Conservation (phyloP, 495 filamentous ascomycete species). For the Ramalina intermedia region DNA sequence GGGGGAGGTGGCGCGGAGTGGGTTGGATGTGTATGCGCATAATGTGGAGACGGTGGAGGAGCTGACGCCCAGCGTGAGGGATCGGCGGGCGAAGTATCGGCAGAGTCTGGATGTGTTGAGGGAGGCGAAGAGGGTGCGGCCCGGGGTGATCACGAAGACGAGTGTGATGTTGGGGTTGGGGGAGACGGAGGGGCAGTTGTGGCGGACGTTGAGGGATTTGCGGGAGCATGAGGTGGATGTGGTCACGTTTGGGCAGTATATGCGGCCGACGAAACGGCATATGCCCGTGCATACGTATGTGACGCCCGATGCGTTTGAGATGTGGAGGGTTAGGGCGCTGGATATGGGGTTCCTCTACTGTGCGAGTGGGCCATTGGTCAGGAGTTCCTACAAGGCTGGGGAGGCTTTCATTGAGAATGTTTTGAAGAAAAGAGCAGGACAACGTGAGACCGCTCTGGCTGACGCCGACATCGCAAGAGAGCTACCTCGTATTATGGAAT, state of each 20-base stretch:
- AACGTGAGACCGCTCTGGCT: conserved; percentile 5
- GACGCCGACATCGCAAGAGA: not conserved
- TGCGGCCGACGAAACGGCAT: conserved; percentile 94
- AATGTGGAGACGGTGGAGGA: conserved; percentile 93
- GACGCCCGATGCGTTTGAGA: conserved; percentile 76
- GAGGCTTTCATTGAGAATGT: conserved; percentile 99
- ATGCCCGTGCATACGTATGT: conserved; percentile 93
- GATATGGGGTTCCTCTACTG: conserved; percentile 96
- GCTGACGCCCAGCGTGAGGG: conserved; percentile 75
- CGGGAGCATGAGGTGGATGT: conserved; percentile 74
- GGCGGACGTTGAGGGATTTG: conserved; percentile 64
- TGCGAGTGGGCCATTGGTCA: conserved; percentile 80
- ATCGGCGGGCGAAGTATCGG: conserved; percentile 78
- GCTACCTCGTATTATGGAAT: not conserved
- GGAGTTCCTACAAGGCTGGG: conserved; percentile 92
- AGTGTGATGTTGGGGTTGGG: conserved; percentile 93
- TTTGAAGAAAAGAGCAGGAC: conserved; percentile 55
- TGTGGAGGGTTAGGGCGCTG: conserved; percentile 78
- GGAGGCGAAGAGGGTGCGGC: conserved; percentile 61
- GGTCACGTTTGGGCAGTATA: conserved; percentile 97
- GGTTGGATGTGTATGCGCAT: conserved; percentile 91
- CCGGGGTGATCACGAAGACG: conserved; percentile 85
- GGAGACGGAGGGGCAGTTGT: conserved; percentile 81
- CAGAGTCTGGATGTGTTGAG: conserved; percentile 71
- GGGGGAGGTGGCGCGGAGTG: conserved; percentile 62